Conservation (phyloP, 192 early-diverging fungal species). For the Obelidium mucronatum region DNA sequence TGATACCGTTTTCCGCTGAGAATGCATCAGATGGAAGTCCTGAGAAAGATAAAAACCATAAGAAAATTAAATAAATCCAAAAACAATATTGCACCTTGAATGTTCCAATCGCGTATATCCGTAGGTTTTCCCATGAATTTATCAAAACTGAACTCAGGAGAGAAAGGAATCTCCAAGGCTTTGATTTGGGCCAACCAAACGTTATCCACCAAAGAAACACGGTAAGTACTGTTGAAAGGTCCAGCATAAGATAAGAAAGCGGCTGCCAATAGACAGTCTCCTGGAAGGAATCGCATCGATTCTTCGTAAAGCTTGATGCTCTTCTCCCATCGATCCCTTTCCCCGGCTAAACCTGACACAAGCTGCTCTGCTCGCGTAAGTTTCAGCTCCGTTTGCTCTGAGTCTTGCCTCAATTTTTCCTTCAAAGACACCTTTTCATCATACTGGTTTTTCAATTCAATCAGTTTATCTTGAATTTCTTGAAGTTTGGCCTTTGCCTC, state of each 20-base stretch:
- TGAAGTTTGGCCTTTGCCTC: conserved; percentile 65
- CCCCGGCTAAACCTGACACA: conserved; percentile 63
- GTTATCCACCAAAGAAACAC: conserved; percentile 51
- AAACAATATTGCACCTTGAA: conserved; percentile 49
- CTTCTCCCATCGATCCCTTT: conserved; percentile 64
- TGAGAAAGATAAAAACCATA: not conserved
- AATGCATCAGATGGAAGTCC: conserved; percentile 64
- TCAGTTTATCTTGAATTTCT: conserved; percentile 69
- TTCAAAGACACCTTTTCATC: conserved; percentile 65
- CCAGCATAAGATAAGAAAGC: conserved; percentile 69
- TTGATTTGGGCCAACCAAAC: conserved; percentile 67
- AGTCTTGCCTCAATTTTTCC: conserved; percentile 64
- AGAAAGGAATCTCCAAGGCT: conserved; percentile 61
- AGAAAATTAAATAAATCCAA: not conserved
- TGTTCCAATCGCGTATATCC: conserved; percentile 68
- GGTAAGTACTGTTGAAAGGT: conserved; percentile 66
- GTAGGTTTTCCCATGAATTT: conserved; percentile 64
- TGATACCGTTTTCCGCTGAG: conserved; percentile 68
- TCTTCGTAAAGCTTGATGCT: conserved; percentile 66
- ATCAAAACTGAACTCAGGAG: conserved; percentile 60
- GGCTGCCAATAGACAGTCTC: conserved; percentile 65
- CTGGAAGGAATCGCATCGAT: conserved; percentile 56
- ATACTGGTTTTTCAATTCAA: conserved; percentile 66
- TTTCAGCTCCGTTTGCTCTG: conserved; percentile 64
- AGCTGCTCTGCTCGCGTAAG: conserved; percentile 62